These are phyloP conservation scores for Myxozyma geophila DNA, from an alignment of 805 yeast species.

Conservation along the genomic window DNA sequence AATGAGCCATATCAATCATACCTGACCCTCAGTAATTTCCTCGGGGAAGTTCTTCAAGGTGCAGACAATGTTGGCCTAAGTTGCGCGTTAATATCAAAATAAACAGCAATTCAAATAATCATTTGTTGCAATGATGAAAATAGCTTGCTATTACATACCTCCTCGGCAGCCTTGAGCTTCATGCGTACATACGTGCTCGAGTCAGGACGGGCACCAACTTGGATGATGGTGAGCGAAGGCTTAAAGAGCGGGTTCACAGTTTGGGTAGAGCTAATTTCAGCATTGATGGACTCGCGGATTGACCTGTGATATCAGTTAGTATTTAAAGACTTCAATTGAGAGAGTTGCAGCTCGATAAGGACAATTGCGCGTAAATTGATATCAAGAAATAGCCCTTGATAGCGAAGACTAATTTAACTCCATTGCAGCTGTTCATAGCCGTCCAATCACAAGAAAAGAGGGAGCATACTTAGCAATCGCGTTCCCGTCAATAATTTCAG, in stretches of 20 bases:
- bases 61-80: slow-evolving; percentile 68
- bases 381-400: background rate
- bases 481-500: slow-evolving; percentile 63
- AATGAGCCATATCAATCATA: slow-evolving; percentile 39
- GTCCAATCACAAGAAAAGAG: background rate
- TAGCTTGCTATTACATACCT: slow-evolving; percentile 41
- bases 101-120: background rate
- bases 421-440: background rate
- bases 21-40: slow-evolving; percentile 60
- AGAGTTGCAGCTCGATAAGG: background rate
- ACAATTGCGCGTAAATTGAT: background rate
- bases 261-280: slow-evolving; percentile 56
- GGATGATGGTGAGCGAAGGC: slow-evolving; percentile 82
- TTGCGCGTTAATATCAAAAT: background rate
- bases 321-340: background rate
- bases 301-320: slow-evolving; percentile 16
- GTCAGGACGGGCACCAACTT: slow-evolving; percentile 89
- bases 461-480: slow-evolving; percentile 53
- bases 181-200: slow-evolving; percentile 88
- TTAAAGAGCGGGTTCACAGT: slow-evolving; percentile 55
- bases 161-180: slow-evolving; percentile 87
- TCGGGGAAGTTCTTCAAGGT: slow-evolving; percentile 67
- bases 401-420: background rate
- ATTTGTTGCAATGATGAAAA: background rate
- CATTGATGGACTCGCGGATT: slow-evolving; percentile 57